phyloP scores from a whole-genome alignment of 78 protist species.

The Planoprotostelium fungivorum region DNA sequence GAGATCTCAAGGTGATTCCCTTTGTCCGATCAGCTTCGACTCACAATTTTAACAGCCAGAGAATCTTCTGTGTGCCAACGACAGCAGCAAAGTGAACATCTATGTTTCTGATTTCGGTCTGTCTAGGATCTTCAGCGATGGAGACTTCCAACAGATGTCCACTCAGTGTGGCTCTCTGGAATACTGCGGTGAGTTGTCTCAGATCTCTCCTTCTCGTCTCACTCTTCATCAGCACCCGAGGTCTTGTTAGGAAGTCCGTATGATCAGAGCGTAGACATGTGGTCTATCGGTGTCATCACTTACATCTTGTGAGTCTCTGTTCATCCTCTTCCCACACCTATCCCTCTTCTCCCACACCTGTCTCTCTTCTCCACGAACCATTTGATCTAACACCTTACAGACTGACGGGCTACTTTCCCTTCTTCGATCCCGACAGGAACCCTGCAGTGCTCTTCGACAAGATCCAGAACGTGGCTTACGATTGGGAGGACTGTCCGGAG shows the following conservation, averaged over 20 bases:
- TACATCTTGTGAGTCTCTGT: conserved; percentile 45
- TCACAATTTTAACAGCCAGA: conserved; percentile 27
- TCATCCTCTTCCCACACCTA: not conserved
- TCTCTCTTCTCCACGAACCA: too few species aligned
- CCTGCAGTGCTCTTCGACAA: conserved; percentile 49
- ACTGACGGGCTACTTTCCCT: conserved; percentile 57
- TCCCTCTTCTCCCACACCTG: not conserved
- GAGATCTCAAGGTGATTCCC: conserved; percentile 40
- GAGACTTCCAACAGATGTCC: conserved; percentile 47
- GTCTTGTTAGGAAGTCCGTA: conserved; percentile 56
- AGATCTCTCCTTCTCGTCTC: conserved; percentile 45
- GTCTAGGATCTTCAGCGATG: conserved; percentile 53
- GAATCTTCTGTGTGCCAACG: conserved; percentile 58
- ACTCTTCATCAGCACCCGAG: conserved; percentile 68
- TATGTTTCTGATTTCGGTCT: conserved; percentile 71
- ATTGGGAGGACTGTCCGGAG: conserved; percentile 23
- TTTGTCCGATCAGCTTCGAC: not conserved
- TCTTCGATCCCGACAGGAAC: conserved; percentile 26
- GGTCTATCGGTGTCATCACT: conserved; percentile 71
- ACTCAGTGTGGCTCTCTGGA: conserved; percentile 86
- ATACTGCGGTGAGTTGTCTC: conserved; percentile 14
- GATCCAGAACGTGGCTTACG: conserved; percentile 61
- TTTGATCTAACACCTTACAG: too few species aligned
- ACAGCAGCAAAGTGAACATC: conserved; percentile 43
- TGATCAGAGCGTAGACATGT: conserved; percentile 65